Conservation (phyloP, 352 stramenopile species). For the Globisporangium camurandrum region DNA sequence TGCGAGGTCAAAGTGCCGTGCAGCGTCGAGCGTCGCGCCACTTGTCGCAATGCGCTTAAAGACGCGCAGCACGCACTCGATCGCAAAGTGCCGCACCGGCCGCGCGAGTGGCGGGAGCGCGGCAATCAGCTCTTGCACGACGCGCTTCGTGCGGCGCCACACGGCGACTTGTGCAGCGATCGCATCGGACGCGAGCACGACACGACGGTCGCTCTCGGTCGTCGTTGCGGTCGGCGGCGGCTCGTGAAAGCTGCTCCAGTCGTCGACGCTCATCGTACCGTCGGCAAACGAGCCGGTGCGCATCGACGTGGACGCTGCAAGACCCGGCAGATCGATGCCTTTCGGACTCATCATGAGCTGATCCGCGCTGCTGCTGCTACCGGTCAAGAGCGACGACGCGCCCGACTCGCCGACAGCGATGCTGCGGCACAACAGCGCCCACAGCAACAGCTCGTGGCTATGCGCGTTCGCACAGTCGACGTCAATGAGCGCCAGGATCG, state of each 20-base stretch:
- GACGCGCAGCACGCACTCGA: conserved; percentile 70
- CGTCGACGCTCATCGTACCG: conserved; percentile 2
- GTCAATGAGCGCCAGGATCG: conserved; percentile 57
- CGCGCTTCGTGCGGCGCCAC: conserved; percentile 67
- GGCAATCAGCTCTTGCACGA: conserved; percentile 48
- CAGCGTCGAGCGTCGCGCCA: conserved; percentile 9
- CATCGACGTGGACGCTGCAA: conserved; percentile 2
- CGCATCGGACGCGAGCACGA: conserved; percentile 25
- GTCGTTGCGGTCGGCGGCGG: background rate
- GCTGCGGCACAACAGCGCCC: conserved; percentile 71
- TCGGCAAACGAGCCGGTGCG: background rate
- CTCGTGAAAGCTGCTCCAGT: conserved; percentile 1
- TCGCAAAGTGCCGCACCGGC: conserved; percentile 68
- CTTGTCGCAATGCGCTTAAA: conserved; percentile 44
- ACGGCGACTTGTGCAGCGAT: conserved; percentile 50
- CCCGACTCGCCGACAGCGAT: conserved; percentile 71
- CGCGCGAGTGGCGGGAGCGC: conserved; percentile 61
- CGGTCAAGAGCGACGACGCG: conserved; percentile 22
- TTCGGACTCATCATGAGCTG: conserved; percentile 73
- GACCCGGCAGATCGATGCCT: conserved; percentile 22
- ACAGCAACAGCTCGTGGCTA: conserved; percentile 46
- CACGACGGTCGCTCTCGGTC: conserved; percentile 14
- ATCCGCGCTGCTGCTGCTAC: conserved; percentile 10
- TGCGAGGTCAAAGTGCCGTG: conserved; percentile 67
- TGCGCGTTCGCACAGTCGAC: conserved; percentile 46